Conservation (phyloP, 208 protist species). For the Sergeia podlipaevii region DNA sequence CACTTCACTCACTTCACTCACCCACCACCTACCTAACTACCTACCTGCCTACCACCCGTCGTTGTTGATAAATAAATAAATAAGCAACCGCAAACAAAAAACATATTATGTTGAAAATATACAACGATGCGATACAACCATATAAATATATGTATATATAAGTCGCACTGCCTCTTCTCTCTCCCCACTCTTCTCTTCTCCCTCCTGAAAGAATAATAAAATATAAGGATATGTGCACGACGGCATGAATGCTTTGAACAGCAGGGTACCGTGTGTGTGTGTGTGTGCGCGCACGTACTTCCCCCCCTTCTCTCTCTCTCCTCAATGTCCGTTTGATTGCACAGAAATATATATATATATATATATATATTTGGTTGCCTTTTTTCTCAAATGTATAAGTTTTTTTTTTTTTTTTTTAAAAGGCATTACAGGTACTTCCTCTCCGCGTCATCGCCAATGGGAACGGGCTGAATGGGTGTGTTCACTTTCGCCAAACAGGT, state of each 20-base stretch:
- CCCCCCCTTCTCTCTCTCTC: neutral
- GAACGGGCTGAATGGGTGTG: conserved; percentile 21
- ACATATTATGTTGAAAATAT: conserved; percentile 1
- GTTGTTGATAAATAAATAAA: too few species aligned
- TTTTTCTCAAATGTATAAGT: neutral
- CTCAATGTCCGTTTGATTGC: too few species aligned
- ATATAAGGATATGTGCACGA: conserved; percentile 1
- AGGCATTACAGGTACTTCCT: neutral
- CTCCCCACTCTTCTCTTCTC: neutral
- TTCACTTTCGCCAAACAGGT: conserved; percentile 38
- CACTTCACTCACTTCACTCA: too few species aligned
- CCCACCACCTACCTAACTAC: too few species aligned
- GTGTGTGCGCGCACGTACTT: neutral
- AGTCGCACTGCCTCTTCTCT: neutral
- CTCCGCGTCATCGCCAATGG: conserved; percentile 14
- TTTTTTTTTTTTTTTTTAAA: conserved; percentile 10
- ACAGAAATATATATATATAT: neutral
- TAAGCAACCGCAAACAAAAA: too few species aligned
- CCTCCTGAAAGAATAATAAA: neutral
- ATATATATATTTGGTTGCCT: neutral
- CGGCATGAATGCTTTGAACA: neutral
- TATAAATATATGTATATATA: neutral
- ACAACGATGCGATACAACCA: neutral
- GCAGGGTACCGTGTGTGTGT: neutral
- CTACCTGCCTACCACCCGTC: too few species aligned